These are phyloP conservation scores for Claviceps citrina DNA, from an alignment of 2,329 filamentous ascomycete genomes.

Conservation along the genomic window DNA sequence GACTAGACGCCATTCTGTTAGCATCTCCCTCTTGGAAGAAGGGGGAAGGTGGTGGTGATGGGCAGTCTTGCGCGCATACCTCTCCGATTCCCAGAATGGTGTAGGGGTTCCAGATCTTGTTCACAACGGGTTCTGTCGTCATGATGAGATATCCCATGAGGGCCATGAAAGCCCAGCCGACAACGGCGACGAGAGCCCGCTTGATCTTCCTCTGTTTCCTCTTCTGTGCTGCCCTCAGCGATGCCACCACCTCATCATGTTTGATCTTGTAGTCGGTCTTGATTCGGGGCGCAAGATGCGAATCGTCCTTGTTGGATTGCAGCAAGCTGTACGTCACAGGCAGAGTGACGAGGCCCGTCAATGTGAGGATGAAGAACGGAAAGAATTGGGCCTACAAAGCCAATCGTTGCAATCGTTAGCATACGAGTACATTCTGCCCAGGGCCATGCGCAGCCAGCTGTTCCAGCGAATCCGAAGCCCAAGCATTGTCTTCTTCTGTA, in stretches of 20 bases:
- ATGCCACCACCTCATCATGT: conserved; percentile 69
- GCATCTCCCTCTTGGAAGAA: conserved; percentile 15
- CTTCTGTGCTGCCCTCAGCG: conserved; percentile 72
- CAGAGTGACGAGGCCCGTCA: conserved; percentile 73
- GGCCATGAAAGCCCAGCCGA: conserved; percentile 71
- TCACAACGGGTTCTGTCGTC: conserved; percentile 53
- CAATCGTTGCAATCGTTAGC: conserved; percentile 3
- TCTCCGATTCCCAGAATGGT: conserved; percentile 79
- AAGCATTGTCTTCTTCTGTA: too few species aligned
- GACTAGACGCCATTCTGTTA: conserved; percentile 34
- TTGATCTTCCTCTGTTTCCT: conserved; percentile 81
- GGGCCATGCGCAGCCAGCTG: neutral
- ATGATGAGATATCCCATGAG: conserved; percentile 87
- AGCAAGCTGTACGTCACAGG: conserved; percentile 82
- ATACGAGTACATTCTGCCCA: too few species aligned
- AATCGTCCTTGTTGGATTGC: conserved; percentile 59
- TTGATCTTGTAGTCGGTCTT: conserved; percentile 65
- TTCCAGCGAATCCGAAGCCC: too few species aligned
- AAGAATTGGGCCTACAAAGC: conserved; percentile 73
- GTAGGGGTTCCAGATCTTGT: conserved; percentile 92
- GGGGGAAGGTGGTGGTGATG: neutral
- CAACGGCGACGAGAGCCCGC: conserved; percentile 57
- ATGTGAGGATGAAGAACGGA: conserved; percentile 93
- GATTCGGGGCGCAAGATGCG: conserved; percentile 70
- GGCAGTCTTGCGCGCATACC: conserved; percentile 25